Percentiles rank a stretch among this genome's conserved stretches.
Conservation (phyloP, 495 filamentous ascomycete genomes). For the Xylaria sp. region DNA sequence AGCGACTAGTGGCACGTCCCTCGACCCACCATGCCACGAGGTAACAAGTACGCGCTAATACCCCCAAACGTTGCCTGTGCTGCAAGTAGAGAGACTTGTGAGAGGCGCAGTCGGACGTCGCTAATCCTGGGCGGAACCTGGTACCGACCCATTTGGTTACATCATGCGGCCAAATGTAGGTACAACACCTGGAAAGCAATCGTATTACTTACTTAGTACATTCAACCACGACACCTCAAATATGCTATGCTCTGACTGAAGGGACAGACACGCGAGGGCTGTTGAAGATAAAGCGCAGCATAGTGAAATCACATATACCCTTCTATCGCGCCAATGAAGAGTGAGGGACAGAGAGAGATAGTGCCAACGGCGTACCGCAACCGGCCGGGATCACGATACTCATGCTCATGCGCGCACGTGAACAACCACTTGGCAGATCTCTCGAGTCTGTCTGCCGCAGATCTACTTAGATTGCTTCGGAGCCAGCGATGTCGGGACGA, state of each 20-base stretch:
- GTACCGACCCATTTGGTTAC: neutral
- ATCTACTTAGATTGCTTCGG: slow-evolving; percentile 6
- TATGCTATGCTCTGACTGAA: neutral
- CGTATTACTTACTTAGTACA: too few relatives aligned
- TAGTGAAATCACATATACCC: neutral
- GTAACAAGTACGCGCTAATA: neutral
- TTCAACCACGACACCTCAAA: neutral
- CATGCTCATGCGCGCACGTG: neutral
- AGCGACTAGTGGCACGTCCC: slow-evolving; percentile 1
- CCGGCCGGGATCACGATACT: neutral
- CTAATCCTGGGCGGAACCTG: slow-evolving; percentile 5
- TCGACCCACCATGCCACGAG: neutral
- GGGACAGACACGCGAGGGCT: neutral
- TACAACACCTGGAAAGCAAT: neutral
- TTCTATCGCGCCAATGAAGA: neutral
- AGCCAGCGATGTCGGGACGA: slow-evolving; percentile 6
- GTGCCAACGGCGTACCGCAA: slow-evolving; percentile 9
- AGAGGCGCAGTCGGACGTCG: neutral
- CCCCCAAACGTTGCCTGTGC: too few relatives aligned
- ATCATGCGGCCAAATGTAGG: slow-evolving; percentile 21
- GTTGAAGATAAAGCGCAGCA: neutral
- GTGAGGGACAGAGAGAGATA: neutral
- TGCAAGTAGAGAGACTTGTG: neutral
- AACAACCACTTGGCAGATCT: neutral
- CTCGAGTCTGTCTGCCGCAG: neutral